Conservation (phyloP, 495 filamentous ascomycete species). For the Tuber brumale region DNA sequence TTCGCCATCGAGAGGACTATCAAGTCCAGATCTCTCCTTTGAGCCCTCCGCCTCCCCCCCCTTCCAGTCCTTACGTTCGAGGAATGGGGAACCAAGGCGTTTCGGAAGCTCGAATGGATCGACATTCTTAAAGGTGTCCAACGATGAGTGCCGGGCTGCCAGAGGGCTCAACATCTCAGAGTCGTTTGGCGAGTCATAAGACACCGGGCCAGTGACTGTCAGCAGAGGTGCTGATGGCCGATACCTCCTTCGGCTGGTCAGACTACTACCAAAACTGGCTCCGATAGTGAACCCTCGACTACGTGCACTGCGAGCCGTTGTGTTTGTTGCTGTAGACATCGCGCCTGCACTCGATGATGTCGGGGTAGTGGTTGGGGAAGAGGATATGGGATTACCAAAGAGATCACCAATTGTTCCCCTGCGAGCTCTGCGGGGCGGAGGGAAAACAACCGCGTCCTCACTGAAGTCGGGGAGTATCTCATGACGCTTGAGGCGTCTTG, state of each 20-base stretch:
- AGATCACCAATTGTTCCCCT: slow-evolving; percentile 36
- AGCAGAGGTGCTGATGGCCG: slow-evolving; percentile 31
- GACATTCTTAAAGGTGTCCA: slow-evolving; percentile 10
- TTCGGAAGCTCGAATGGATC: slow-evolving; percentile 19
- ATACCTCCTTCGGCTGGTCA: slow-evolving; percentile 25
- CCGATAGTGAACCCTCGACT: slow-evolving; percentile 39
- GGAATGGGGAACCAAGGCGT: slow-evolving; percentile 34
- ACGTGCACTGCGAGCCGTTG: slow-evolving; percentile 22
- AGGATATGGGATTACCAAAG: slow-evolving; percentile 29
- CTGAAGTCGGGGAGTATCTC: slow-evolving; percentile 27
- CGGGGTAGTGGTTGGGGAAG: slow-evolving; percentile 1
- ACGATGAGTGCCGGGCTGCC: slow-evolving; percentile 24
- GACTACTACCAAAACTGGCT: slow-evolving; percentile 21
- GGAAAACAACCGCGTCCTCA: slow-evolving; percentile 25
- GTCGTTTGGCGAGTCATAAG: slow-evolving; percentile 32
- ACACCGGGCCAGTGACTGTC: slow-evolving; percentile 39
- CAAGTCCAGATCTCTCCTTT: slow-evolving; percentile 7
- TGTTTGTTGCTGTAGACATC: background rate
- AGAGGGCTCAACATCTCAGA: slow-evolving; percentile 29
- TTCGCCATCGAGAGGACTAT: slow-evolving; percentile 8
- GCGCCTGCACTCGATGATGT: background rate
- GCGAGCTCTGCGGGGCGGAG: slow-evolving; percentile 26
- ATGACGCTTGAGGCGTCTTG: slow-evolving; percentile 38
- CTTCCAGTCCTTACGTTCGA: slow-evolving; percentile 30
- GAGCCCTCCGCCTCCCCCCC: slow-evolving; percentile 11